phyloP scores from a whole-genome alignment of 352 stramenopile genomes.

The Phytophthora fragariae region DNA sequence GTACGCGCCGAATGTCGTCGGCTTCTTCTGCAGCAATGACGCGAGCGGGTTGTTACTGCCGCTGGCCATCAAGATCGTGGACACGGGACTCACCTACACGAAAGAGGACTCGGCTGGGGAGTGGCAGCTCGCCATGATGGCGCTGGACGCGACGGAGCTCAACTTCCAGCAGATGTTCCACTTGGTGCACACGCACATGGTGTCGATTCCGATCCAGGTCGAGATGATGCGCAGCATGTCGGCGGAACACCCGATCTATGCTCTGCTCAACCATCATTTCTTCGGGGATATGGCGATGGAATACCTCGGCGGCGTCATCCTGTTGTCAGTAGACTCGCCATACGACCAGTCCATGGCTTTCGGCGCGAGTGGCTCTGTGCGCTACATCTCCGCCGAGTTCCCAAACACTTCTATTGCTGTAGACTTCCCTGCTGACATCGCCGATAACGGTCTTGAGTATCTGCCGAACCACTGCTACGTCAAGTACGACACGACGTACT shows the following conservation, averaged over 20 bases:
- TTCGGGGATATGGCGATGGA: slow-evolving; percentile 45
- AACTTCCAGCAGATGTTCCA: slow-evolving; percentile 43
- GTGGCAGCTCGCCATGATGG: slow-evolving; percentile 53
- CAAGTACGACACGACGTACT: slow-evolving; percentile 38
- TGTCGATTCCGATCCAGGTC: slow-evolving; percentile 51
- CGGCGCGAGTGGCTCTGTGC: slow-evolving; percentile 39
- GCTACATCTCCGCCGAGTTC: slow-evolving; percentile 41
- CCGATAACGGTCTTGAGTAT: slow-evolving; percentile 23
- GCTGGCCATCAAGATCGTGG: slow-evolving; percentile 40
- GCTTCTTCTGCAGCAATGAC: slow-evolving; percentile 48
- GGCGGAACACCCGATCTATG: slow-evolving; percentile 43
- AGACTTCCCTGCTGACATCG: slow-evolving; percentile 32
- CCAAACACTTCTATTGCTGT: slow-evolving; percentile 15
- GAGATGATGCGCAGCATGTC: slow-evolving; percentile 54
- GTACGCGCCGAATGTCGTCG: slow-evolving; percentile 39
- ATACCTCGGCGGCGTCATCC: slow-evolving; percentile 19
- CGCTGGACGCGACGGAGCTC: slow-evolving; percentile 41
- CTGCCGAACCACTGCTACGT: slow-evolving; percentile 41
- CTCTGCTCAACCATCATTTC: slow-evolving; percentile 51
- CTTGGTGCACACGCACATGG: slow-evolving; percentile 38
- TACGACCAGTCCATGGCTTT: slow-evolving; percentile 47
- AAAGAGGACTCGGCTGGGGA: slow-evolving; percentile 35
- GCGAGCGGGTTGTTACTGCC: slow-evolving; percentile 29
- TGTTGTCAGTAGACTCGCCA: slow-evolving; percentile 30
- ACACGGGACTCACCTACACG: slow-evolving; percentile 40